Evolutionary conservation across 129 eudicot genomes (phyloP), one percentile per base, ranked within the genome.

Genomic region (Arctium lappa): DNA sequence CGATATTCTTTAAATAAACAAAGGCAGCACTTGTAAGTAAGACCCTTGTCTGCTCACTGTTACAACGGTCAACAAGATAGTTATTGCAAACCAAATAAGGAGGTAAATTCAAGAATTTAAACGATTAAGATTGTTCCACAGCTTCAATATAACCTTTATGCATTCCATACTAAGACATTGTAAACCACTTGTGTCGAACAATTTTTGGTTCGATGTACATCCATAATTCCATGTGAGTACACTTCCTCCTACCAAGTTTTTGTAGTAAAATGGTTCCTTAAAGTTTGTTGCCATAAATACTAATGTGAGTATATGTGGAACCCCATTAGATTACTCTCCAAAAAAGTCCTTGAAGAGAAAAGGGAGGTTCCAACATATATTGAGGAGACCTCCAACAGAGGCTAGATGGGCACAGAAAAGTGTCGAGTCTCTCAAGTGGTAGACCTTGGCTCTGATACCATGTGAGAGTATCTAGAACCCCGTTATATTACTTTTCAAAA

Each of bases 31-130:
- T 95, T 5, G 97, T 92, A 30, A 92, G 91, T 87, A 92, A 86
- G 73, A 86, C 91, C 83, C 95, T 87, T 70, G 97, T 94, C 81
- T 92, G 97, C 86, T 95, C 99, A 82, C 99, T 95, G 94, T 81
- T 56, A 78, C 12, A 73, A 30, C 31, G 16, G 69, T 63, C 12
- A 56, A 72, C 34, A 80, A 85, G 79, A 76, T 34, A 36, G 53
- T 69, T 50, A 84, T 79, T 38, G 62, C 32, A 7, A 62, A 42
- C 33, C 78, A 53, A 27, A 69, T 5, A 31, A 68, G 30, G 44
- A 82, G 42, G 56, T 32, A 74, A 82, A 27, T 73, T 6, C 40
- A 29, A 40, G 16, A 40, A 16, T 15, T 46, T 42, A n/a, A 77
- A 62, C 1, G 38, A 74, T n/a, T 76, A 53, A 53, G 32, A 56